Conservation (phyloP, 2,329 filamentous ascomycete genomes). For the Purpureocillium takamizusanense region DNA sequence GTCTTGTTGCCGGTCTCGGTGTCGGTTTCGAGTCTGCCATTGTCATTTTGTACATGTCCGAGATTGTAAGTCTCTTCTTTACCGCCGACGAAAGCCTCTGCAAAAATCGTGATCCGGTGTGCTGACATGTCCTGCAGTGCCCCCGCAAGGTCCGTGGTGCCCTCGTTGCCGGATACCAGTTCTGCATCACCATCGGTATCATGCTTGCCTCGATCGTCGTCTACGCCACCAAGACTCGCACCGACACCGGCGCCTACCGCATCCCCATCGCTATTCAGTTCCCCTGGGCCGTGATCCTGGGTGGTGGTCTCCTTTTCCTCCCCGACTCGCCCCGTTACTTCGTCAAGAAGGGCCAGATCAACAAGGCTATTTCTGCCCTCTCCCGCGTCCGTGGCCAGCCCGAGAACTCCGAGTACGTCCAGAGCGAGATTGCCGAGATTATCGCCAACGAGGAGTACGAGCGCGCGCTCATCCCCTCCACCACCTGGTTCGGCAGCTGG, state of each 20-base stretch:
- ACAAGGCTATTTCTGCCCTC: constrained; percentile 53
- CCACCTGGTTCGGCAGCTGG: constrained; percentile 62
- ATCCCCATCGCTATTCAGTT: constrained; percentile 78
- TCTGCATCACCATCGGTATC: constrained; percentile 73
- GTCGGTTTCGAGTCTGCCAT: constrained; percentile 75
- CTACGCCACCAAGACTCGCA: constrained; percentile 57
- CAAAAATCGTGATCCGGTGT: too few relatives aligned
- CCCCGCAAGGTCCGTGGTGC: constrained; percentile 68
- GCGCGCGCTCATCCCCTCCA: constrained; percentile 55
- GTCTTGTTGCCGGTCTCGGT: constrained; percentile 67
- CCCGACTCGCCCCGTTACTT: constrained; percentile 82
- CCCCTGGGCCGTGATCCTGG: constrained; percentile 70
- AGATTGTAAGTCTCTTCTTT: constrained; percentile 46
- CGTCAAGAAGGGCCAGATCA: constrained; percentile 66
- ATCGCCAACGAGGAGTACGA: constrained; percentile 87
- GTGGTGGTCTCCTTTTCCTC: constrained; percentile 60
- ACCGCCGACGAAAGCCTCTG: too few relatives aligned
- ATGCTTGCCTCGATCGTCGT: constrained; percentile 66
- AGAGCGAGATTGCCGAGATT: constrained; percentile 74
- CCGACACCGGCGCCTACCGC: constrained; percentile 61
- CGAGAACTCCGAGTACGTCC: constrained; percentile 62
- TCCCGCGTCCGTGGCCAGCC: constrained; percentile 66
- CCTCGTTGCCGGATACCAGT: constrained; percentile 75
- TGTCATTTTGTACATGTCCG: constrained; percentile 81
- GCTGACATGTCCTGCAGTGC: constrained; percentile 19